Conservation (phyloP, 2,329 filamentous ascomycete genomes). For the Sarocladiaceae sp. region DNA sequence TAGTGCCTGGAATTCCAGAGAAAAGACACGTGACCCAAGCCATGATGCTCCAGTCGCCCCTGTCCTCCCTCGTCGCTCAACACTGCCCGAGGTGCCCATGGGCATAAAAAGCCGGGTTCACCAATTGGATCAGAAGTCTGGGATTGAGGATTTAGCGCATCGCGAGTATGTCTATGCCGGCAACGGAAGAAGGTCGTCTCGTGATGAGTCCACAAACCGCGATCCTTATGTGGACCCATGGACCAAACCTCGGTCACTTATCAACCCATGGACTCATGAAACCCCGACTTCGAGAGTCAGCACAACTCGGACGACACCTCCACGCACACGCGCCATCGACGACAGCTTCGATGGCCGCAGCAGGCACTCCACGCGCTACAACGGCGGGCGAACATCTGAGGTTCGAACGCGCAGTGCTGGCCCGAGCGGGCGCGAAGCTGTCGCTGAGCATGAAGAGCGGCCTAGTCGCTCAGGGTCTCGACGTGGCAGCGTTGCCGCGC, state of each 20-base stretch:
- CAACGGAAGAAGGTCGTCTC: background rate
- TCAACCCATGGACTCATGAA: slow-evolving; percentile 4
- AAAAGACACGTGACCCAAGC: slow-evolving; percentile 26
- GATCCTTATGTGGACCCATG: background rate
- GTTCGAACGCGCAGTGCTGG: slow-evolving; percentile 35
- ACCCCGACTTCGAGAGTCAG: background rate
- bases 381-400: slow-evolving; percentile 22
- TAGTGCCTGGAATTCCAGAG: slow-evolving; percentile 45
- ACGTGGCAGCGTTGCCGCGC: background rate
- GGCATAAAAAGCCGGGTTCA: slow-evolving; percentile 26
- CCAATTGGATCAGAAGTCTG: slow-evolving; percentile 4
- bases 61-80: slow-evolving; percentile 25
- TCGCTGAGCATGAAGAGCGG: background rate
- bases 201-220: background rate
- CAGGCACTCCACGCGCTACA: slow-evolving; percentile 34
- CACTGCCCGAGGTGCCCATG: slow-evolving; percentile 43
- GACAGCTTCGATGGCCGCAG: slow-evolving; percentile 36
- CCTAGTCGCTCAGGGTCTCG: background rate
- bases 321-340: slow-evolving; percentile 23
- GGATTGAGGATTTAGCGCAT: slow-evolving; percentile 6
- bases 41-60: slow-evolving; percentile 19
- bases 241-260: background rate
- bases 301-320: slow-evolving; percentile 25
- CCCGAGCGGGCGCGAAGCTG: background rate
- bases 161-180: slow-evolving; percentile 8